Base-by-base conservation (phyloP, 2,329 filamentous ascomycete species). In the Aureobasidium sp. region DNA sequence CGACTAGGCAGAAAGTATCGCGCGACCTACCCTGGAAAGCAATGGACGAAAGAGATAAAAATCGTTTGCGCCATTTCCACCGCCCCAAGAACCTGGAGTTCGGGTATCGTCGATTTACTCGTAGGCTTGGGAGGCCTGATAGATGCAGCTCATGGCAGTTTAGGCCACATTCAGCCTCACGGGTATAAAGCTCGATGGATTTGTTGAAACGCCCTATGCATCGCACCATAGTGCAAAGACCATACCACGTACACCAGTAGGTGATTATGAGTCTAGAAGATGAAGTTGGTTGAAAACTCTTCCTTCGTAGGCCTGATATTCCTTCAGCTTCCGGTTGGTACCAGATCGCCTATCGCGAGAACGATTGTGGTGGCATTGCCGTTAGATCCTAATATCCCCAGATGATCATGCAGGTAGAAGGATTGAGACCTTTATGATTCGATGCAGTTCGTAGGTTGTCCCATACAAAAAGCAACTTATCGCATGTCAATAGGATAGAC, bases 281-380 rank as follows among this genome's bases (percentile, higher is more conserved):
- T 32, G 25, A 27, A 54, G 50, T 41, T 13, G 14, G 37, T 42
- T 54, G 50, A 54, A 54, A 54, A 42, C 25, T 54, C 27, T 42
- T 41, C 21, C 37, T 41, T 32, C 48, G 27, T 30, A 54, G 50
- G 50, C 37, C 50, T 54, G 36, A 54, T 30, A 8, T 32, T 54
- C 37, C 37, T 36, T 41, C 27, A 42, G 2, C 21, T 42, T 42
- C 16, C 16, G 36, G 16, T 10, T 27, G 25, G 32, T 54, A 37
- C 34, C 34, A 14, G 37, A 9, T 21, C 10, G 50, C 27, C 11
- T 30, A 54, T 54, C 50, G 50, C 25, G 14, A 54, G 50, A 41
- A 54, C 50, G 36, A 54, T 54, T 16, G 14, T 54, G 50, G 50
- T 45, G 51, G 39, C 51, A 54, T 14, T 54, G 27, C 51, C 51